A percentile compares a stretch with the other conserved stretches of the same genome.
phyloP scores from a whole-genome alignment of 2,329 filamentous ascomycete genomes.

The Epicoccum nigrum region DNA sequence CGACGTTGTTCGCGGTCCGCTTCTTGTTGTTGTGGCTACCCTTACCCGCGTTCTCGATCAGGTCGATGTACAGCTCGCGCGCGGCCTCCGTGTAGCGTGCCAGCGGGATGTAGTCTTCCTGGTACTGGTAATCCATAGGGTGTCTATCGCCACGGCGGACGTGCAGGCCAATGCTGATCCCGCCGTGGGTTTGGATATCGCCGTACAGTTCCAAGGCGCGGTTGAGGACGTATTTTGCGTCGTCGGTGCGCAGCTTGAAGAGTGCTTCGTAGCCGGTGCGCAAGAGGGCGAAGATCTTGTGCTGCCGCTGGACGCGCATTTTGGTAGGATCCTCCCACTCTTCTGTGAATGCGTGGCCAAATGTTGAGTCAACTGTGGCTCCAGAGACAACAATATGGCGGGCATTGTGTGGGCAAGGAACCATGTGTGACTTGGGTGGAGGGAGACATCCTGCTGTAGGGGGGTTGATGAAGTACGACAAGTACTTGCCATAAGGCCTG shows the following conservation, averaged over 20 bases:
- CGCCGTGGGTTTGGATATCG: conserved; percentile 53
- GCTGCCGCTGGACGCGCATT: conserved; percentile 59
- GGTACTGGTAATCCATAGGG: conserved; percentile 77
- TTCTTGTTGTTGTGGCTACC: conserved; percentile 51
- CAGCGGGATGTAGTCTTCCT: conserved; percentile 77
- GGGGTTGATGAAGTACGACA: conserved; percentile 72
- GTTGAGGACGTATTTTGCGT: conserved; percentile 67
- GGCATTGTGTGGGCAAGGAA: conserved; percentile 79
- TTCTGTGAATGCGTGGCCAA: conserved; percentile 65
- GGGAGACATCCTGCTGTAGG: conserved; percentile 70
- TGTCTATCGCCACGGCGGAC: conserved; percentile 81
- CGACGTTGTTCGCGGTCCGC: conserved; percentile 8
- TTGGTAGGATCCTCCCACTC: conserved; percentile 59
- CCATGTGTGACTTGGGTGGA: conserved; percentile 74
- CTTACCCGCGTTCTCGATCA: conserved; percentile 38
- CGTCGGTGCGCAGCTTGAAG: conserved; percentile 71
- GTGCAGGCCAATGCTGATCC: conserved; percentile 73
- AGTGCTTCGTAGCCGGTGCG: conserved; percentile 74
- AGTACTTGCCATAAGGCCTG: conserved; percentile 76
- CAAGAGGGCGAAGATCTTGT: conserved; percentile 70
- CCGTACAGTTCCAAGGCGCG: conserved; percentile 64
- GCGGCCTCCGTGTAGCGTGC: conserved; percentile 70
- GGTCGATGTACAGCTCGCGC: conserved; percentile 58
- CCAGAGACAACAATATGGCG: conserved; percentile 76
- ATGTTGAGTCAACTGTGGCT: conserved; percentile 68